Evolutionary conservation across 306 rosid genomes (phyloP).

Genomic region (Vachellia pachyceras): DNA sequence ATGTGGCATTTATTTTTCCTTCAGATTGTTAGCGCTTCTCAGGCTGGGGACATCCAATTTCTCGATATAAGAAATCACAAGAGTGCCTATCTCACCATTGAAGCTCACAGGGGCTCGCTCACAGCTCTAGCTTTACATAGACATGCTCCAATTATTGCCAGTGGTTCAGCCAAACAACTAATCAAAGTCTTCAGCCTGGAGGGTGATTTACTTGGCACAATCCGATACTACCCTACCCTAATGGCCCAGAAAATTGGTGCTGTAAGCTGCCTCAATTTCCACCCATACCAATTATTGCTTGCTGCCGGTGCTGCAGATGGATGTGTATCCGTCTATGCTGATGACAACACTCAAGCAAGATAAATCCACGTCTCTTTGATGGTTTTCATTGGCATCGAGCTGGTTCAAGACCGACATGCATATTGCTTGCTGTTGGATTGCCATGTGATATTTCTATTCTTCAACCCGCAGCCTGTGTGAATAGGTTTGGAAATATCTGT

Average conservation of each 20-base stretch:
- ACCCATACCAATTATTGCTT: constrained; percentile 86
- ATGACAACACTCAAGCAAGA: constrained; percentile 69
- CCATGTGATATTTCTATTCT: constrained; percentile 3
- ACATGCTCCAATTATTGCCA: constrained; percentile 94
- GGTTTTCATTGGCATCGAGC: constrained; percentile 36
- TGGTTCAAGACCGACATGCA: constrained; percentile 32
- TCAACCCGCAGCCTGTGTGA: constrained; percentile 45
- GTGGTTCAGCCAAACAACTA: constrained; percentile 94
- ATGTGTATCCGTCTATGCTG: constrained; percentile 80
- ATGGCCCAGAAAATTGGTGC: constrained; percentile 98
- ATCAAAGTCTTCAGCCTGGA: constrained; percentile 90
- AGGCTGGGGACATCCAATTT: constrained; percentile 94
- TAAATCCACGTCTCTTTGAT: constrained; percentile 45
- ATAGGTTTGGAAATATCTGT: constrained; percentile 54
- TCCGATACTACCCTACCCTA: constrained; percentile 81
- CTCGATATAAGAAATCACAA: constrained; percentile 83
- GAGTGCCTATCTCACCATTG: constrained; percentile 76
- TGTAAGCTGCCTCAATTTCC: constrained; percentile 86
- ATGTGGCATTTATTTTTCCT: constrained; percentile 19
- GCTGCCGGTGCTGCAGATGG: constrained; percentile 96
- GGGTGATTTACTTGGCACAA: constrained; percentile 86
- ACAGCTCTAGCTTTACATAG: constrained; percentile 96
- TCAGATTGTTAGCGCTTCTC: constrained; percentile 97
- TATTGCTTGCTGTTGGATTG: constrained; percentile 43
- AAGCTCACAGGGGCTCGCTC: constrained; percentile 91